Conservation (phyloP, 257 asterid species). For the Rauvolfia tetraphylla region DNA sequence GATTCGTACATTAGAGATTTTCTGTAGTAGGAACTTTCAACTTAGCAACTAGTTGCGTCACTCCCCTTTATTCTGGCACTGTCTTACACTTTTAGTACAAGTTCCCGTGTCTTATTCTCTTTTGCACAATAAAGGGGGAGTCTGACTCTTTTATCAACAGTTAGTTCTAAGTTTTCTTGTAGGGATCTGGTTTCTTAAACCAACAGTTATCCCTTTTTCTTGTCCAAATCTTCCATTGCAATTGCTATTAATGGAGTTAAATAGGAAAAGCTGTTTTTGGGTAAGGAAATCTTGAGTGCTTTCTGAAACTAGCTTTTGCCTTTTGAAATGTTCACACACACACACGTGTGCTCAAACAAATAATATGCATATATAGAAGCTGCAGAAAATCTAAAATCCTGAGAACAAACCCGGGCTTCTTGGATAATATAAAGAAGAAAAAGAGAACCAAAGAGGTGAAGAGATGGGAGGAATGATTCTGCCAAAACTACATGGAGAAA, state of each 20-base stretch:
- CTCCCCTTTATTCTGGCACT: not conserved
- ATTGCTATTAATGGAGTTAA: not conserved
- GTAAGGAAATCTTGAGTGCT: no score
- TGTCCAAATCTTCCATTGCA: not conserved
- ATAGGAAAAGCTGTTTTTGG: not conserved
- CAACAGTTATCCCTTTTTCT: not conserved
- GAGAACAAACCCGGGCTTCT: no score
- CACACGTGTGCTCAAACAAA: no score
- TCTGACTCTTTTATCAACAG: not conserved
- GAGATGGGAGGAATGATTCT: no score
- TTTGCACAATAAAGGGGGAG: not conserved
- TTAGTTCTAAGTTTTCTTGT: not conserved
- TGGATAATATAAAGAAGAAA: no score
- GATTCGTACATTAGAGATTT: not conserved
- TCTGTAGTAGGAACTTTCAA: not conserved
- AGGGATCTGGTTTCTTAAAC: no score
- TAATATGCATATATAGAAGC: no score
- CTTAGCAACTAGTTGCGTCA: not conserved
- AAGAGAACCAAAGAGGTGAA: no score
- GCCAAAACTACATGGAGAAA: no score
- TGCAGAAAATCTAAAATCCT: no score
- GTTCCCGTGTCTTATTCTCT: not conserved
- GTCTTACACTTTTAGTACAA: no score
- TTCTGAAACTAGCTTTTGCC: not conserved
- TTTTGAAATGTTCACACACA: no score